A percentile compares a stretch with the other conserved stretches of the same genome.
Evolutionary conservation across 2,329 filamentous ascomycete species (phyloP).

Genomic region (Ceratocystis smalleyi): DNA sequence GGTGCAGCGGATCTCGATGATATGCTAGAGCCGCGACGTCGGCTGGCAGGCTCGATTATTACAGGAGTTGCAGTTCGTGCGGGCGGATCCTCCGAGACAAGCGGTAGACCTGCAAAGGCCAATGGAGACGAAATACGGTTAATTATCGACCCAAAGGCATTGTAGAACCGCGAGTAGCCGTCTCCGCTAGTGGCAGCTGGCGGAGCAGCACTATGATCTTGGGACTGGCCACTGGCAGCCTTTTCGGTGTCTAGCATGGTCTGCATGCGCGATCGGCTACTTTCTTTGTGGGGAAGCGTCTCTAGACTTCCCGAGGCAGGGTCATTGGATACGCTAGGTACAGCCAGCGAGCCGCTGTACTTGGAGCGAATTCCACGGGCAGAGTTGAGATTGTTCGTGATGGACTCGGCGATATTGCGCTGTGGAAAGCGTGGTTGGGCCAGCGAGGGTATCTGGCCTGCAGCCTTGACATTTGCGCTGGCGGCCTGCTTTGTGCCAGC

Average conservation of each 20-base stretch:
- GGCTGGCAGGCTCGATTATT: conserved; percentile 4
- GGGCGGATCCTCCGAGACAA: conserved; percentile 40
- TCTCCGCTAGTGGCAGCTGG: conserved; percentile 38
- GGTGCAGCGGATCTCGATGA: not conserved
- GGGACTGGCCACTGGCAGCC: conserved; percentile 33
- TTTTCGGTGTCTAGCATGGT: conserved; percentile 39
- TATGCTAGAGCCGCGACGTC: conserved; percentile 20
- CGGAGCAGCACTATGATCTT: not conserved
- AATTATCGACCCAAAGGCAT: conserved; percentile 74
- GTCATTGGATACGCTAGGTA: conserved; percentile 57
- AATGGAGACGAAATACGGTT: conserved; percentile 79
- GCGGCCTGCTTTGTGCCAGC: not conserved
- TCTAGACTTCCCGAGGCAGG: conserved; percentile 57
- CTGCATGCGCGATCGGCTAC: conserved; percentile 36
- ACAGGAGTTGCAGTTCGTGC: not conserved
- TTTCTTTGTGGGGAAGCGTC: conserved; percentile 36
- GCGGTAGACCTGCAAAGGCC: conserved; percentile 80
- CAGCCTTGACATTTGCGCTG: not conserved
- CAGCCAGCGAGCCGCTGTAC: conserved; percentile 50
- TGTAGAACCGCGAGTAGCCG: conserved; percentile 82
- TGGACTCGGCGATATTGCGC: conserved; percentile 63
- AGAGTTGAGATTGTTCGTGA: conserved; percentile 75
- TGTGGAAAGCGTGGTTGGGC: conserved; percentile 15
- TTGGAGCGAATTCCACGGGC: conserved; percentile 61
- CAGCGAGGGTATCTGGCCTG: conserved; percentile 34